A percentile compares a stretch with the other conserved stretches of the same genome.
These are phyloP conservation scores for Wickerhamomyces rabaulensis DNA, from an alignment of 805 yeast genomes.

Conservation along the genomic window DNA sequence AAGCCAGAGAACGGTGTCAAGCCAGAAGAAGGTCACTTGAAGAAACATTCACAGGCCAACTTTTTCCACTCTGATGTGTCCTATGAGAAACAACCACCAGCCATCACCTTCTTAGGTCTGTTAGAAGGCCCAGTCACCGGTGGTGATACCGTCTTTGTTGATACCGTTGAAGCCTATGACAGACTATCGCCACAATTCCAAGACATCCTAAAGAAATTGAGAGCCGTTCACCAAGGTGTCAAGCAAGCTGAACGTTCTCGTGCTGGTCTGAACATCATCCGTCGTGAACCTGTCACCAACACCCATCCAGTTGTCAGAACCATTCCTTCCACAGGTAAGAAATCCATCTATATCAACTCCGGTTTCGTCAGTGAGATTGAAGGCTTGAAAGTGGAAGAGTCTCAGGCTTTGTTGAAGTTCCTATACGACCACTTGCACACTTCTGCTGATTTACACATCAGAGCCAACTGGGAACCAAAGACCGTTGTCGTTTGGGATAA, in stretches of 20 bases:
- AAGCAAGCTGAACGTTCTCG: slow-evolving; percentile 51
- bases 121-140: slow-evolving; percentile 49
- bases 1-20: slow-evolving; percentile 21
- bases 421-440: slow-evolving; percentile 44
- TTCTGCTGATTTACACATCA: slow-evolving; percentile 47
- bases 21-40: not conserved
- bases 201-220: slow-evolving; percentile 45
- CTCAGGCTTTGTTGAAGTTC: slow-evolving; percentile 49
- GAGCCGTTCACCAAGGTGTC: slow-evolving; percentile 57
- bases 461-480: slow-evolving; percentile 58
- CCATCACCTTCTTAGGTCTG: slow-evolving; percentile 52
- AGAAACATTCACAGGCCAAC: not conserved
- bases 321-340: slow-evolving; percentile 58
- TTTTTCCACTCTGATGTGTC: slow-evolving; percentile 62
- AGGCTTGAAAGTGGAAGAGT: slow-evolving; percentile 63
- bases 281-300: slow-evolving; percentile 51
- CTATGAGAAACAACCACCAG: slow-evolving; percentile 64
- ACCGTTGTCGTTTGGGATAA: slow-evolving; percentile 70
- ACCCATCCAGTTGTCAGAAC: slow-evolving; percentile 61
- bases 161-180: slow-evolving; percentile 55
- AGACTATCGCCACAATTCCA: slow-evolving; percentile 56
- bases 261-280: slow-evolving; percentile 45
- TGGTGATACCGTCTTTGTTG: slow-evolving; percentile 65
- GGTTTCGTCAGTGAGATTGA: slow-evolving; percentile 55
- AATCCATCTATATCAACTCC: slow-evolving; percentile 47